phyloP scores from a whole-genome alignment of 2,329 filamentous ascomycete genomes.

The Phaeoacremonium minimum region DNA sequence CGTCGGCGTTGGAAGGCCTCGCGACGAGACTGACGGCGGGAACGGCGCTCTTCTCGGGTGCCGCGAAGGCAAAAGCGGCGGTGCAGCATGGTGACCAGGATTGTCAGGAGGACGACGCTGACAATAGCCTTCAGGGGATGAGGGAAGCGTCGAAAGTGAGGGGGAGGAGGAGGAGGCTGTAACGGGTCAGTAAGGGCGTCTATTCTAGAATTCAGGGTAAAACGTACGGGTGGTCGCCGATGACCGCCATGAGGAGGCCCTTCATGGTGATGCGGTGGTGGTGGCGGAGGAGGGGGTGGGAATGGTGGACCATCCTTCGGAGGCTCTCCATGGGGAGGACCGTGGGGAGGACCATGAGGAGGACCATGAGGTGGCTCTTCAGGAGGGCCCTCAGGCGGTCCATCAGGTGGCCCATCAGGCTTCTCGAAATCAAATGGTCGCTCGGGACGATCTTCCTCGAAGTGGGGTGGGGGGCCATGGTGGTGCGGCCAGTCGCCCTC shows the following conservation, averaged over 20 bases:
- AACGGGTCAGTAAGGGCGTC: too few relatives aligned
- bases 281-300: slow-evolving; percentile 14
- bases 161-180: too few relatives aligned
- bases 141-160: too few relatives aligned
- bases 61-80: slow-evolving; percentile 10
- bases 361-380: slow-evolving; percentile 17
- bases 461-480: too few relatives aligned
- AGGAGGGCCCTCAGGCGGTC: slow-evolving; percentile 17
- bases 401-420: too few relatives aligned
- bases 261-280: slow-evolving; percentile 7
- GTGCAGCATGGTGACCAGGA: not conserved
- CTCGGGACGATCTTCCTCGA: too few relatives aligned
- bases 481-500: too few relatives aligned
- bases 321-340: too few relatives aligned
- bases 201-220: too few relatives aligned
- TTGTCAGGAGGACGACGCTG: not conserved
- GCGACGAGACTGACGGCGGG: slow-evolving; percentile 17
- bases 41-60: slow-evolving; percentile 19
- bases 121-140: too few relatives aligned
- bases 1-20: slow-evolving; percentile 12
- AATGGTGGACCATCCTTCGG: slow-evolving; percentile 16
- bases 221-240: too few relatives aligned
- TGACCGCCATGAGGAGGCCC: slow-evolving; percentile 9
- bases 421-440: too few relatives aligned
- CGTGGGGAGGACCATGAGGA: slow-evolving; percentile 7